A percentile compares a stretch with the other conserved stretches of the same genome.
Conservation (phyloP, 73 alveolate species). For the Vitrella brassicaformis region DNA sequence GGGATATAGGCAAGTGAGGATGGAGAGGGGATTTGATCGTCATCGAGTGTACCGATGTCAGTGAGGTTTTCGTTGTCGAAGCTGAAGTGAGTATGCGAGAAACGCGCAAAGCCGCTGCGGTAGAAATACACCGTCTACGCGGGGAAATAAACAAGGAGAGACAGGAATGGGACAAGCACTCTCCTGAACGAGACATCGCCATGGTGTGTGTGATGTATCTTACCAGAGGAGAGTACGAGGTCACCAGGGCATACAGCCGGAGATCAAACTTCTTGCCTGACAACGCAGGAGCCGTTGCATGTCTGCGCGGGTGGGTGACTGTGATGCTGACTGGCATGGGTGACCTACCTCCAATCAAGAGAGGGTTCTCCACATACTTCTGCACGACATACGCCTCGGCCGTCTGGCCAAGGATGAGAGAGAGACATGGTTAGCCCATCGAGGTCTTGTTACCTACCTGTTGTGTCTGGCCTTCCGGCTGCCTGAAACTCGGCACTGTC, state of each 20-base stretch:
- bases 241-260: conserved; percentile 94
- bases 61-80: conserved; percentile 69
- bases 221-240: conserved; percentile 87
- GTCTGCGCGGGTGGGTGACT: too few species aligned
- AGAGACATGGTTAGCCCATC: background rate
- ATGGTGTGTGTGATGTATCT: background rate
- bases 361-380: conserved; percentile 84
- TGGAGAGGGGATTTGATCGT: background rate
- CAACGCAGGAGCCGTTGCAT: too few species aligned
- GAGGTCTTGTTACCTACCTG: background rate
- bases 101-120: conserved; percentile 80
- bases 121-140: conserved; percentile 56
- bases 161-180: background rate
- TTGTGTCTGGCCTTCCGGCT: background rate
- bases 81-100: conserved; percentile 76
- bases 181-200: background rate
- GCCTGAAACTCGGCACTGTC: background rate
- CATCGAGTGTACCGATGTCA: conserved; percentile 17
- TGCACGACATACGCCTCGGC: background rate
- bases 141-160: background rate
- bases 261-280: conserved; percentile 94
- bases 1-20: background rate
- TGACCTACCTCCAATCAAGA: conserved; percentile 98
- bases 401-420: background rate
- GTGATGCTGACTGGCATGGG: too few species aligned